phyloP scores from a whole-genome alignment of 1,284 basidiomycete genomes.

The Ustilago curta region DNA sequence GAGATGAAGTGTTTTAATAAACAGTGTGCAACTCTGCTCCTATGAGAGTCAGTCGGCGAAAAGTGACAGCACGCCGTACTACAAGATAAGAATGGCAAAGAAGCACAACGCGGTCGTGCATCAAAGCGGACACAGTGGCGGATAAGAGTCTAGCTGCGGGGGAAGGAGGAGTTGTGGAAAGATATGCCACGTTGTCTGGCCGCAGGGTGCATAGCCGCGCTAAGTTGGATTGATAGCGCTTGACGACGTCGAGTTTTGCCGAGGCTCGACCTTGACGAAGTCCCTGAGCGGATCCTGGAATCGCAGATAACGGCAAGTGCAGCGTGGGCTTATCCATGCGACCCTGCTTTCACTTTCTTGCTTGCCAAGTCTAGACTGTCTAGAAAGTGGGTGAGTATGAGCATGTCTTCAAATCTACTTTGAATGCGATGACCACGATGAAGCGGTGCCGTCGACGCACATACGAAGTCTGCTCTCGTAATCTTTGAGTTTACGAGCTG shows the following conservation, averaged over 20 bases:
- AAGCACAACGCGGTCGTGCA: not conserved
- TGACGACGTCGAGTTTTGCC: slow-evolving; percentile 1
- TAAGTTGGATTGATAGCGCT: slow-evolving; percentile 5
- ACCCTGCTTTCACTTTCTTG: not conserved
- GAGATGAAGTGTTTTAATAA: not conserved
- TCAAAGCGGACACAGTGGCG: too few relatives aligned
- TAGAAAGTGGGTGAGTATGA: not conserved
- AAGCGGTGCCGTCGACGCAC: too few relatives aligned
- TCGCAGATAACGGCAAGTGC: too few relatives aligned
- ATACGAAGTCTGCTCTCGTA: not conserved
- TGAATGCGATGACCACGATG: not conserved
- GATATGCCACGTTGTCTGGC: not conserved
- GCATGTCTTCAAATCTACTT: not conserved
- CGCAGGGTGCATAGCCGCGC: not conserved
- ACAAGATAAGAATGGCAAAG: not conserved
- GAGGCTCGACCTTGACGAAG: not conserved
- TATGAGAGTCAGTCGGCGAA: too few relatives aligned
- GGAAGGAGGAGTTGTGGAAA: too few relatives aligned
- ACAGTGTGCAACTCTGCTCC: not conserved
- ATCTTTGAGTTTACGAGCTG: not conserved
- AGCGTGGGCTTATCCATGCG: too few relatives aligned
- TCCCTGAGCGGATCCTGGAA: not conserved
- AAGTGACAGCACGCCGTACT: not conserved
- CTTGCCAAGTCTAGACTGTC: not conserved
- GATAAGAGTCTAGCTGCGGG: too few relatives aligned